Evolutionary conservation across 2,329 filamentous ascomycete genomes (phyloP).

Genomic region (Mariannaea sp.): DNA sequence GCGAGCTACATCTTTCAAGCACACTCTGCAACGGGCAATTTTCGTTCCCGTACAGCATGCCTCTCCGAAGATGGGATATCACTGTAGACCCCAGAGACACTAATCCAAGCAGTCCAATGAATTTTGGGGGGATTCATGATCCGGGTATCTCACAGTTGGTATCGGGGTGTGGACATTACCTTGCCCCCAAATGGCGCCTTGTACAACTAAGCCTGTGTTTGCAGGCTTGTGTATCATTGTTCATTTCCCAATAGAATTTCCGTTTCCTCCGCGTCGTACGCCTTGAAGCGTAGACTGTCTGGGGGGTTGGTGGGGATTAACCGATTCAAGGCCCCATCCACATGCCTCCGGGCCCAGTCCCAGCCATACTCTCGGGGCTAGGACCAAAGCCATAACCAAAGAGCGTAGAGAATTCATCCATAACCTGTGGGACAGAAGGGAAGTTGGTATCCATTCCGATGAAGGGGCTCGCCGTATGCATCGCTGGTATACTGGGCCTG

Average conservation of each 20-base stretch:
- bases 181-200: not conserved
- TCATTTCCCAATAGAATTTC: not conserved
- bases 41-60: not conserved
- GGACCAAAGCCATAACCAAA: conserved; percentile 41
- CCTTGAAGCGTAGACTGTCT: conserved; percentile 7
- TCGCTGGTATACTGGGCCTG: conserved; percentile 33
- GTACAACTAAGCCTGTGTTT: not conserved
- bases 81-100: not conserved
- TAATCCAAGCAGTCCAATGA: not conserved
- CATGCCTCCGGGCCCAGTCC: conserved; percentile 33
- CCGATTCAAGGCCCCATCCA: conserved; percentile 38
- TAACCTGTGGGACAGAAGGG: conserved; percentile 45
- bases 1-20: not conserved
- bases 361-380: conserved; percentile 38
- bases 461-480: conserved; percentile 42
- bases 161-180: not conserved
- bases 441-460: conserved; percentile 46
- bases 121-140: not conserved
- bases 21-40: not conserved
- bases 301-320: not conserved
- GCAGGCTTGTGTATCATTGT: conserved; percentile 3
- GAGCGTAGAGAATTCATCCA: conserved; percentile 45
- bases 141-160: not conserved
- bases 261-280: conserved; percentile 13
- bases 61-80: not conserved